Evolutionary conservation across 345 rosid species (phyloP), one percentile per base, ranked within the genome.

Genomic region (Gynandropsis gynandra): DNA sequence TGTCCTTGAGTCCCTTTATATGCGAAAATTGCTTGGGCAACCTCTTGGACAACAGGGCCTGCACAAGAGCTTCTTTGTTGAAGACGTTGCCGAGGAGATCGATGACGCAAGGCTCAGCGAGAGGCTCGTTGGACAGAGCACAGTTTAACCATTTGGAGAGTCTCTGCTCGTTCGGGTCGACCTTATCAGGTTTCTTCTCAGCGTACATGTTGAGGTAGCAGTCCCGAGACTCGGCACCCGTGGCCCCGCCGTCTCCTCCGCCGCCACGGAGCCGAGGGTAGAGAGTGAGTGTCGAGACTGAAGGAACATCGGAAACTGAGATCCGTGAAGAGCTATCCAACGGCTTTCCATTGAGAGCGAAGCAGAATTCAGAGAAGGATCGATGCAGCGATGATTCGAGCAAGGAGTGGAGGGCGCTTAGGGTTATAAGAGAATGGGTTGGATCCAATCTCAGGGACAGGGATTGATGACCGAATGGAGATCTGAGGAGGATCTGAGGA

Each of bases 181-280:
- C 82, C 63, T 85, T 88, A 41, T 92, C 97, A 5, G 95, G 99
- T 72, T 85, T 88, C 65, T 76, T 85, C 62, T 72, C 97, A 0
- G 97, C 99, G 65, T 92, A 88, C 97, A 85, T 88, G 41, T 92
- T 92, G 54, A 92, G 94, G 50, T 92, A 92, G 60, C 97, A 92
- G 65, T 92, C 94, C 1, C 95, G 93, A 16, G 97, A 88, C 71
- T 83, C 94, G 0, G 97, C 97, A 9, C 97, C 97, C 0, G 98
- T 92, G 3, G 97, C 90, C 8, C 98, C 98, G n/a, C 98, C 98
- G 72, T 92, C 98, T 13, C 98, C 98, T 1, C 98, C 97, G 14
- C 98, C 97, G 11, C 88, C 99, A 10, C 20, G 65, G 65, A 83
- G 73, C 19, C 88, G 87, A 20, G 76, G 65, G 38, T 46, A 69